Base-by-base conservation (phyloP, 192 early-diverging fungal genomes). In the Backusella tarrabulga region DNA sequence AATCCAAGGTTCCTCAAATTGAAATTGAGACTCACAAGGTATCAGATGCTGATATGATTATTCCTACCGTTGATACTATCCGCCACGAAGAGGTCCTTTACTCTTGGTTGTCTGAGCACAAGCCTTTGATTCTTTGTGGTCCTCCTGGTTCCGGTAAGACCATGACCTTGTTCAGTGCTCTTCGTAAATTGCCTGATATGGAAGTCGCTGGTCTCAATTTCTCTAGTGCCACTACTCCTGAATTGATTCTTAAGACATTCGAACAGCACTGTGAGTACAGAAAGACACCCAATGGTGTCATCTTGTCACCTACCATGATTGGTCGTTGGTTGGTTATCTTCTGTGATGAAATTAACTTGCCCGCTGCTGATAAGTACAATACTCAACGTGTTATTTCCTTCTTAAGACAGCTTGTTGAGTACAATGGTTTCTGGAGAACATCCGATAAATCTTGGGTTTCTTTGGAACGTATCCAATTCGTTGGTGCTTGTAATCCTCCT, bases 301-400 rank as follows among this genome's bases (percentile, higher is more conserved):
- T 98, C 4, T 79, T 99, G 75, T 89, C 95, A 1, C 98, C 98
- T 29, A 82, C 88, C 2, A 80, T 91, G 38, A 87, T 95, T 23
- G 96, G 95, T 46, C 90, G 95, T 34, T 99, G 97, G 97, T 89
- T 99, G 29, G 97, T 99, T 11, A 87, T 99, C 66, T 99, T 99
- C 84, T 99, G 98, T 83, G 98, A 99, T 82, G 98, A 99, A 89
- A 97, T 99, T 83, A 99, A 99, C 79, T 85, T 99, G 80, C 98
- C 98, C 0, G 94, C 96, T 19, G 85, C 87, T 15, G 98, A 99
- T 87, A 93, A 96, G 77, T 99, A 99, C 71, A 96, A 96, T 26
- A 99, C 98, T 26, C 98, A 99, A 81, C 92, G 97, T 14, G 98
- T 98, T 35, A 95, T 99, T 29, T 96, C 98, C 2, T 99, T 98